Percentiles rank a stretch among this genome's conserved stretches.
Conservation (phyloP, 495 filamentous ascomycete genomes). For the Massariosphaeria phaeospora region DNA sequence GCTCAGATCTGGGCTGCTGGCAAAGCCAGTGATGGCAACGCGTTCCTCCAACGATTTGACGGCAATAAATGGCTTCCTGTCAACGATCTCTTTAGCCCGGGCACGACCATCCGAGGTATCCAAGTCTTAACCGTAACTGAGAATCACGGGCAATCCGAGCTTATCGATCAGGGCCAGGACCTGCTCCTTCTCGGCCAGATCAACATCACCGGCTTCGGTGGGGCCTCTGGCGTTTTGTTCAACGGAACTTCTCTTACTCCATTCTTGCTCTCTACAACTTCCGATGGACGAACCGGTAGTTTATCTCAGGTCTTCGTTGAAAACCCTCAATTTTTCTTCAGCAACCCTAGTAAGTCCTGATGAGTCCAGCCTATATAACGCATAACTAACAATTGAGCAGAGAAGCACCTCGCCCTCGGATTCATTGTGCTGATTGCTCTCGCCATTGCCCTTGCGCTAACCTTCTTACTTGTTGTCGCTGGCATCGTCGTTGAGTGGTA, state of each 20-base stretch:
- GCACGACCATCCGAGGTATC: conserved; percentile 67
- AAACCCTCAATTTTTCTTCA: conserved; percentile 60
- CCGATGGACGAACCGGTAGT: conserved; percentile 59
- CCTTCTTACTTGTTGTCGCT: conserved; percentile 79
- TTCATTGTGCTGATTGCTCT: conserved; percentile 91
- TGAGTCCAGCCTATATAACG: conserved; percentile 7
- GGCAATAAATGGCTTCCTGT: conserved; percentile 55
- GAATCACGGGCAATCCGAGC: conserved; percentile 57
- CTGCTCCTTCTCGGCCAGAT: conserved; percentile 83
- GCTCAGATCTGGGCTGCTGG: conserved; percentile 79
- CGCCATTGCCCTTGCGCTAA: conserved; percentile 77
- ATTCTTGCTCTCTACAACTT: conserved; percentile 69
- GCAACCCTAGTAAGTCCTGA: conserved; percentile 45
- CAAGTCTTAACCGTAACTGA: conserved; percentile 69
- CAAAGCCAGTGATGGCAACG: conserved; percentile 56
- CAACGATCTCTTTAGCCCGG: conserved; percentile 53
- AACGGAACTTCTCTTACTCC: conserved; percentile 73
- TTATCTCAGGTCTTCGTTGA: conserved; percentile 75
- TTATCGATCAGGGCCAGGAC: conserved; percentile 60
- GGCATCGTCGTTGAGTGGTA: conserved; percentile 80
- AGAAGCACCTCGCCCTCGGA: conserved; percentile 64
- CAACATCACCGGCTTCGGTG: conserved; percentile 67
- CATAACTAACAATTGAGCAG: conserved; percentile 37
- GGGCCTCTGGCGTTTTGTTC: conserved; percentile 80
- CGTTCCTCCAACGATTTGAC: conserved; percentile 76